A percentile compares a stretch with the other conserved stretches of the same genome.
Evolutionary conservation across 2,329 filamentous ascomycete genomes (phyloP).

Genomic region (Orbilia quercus): DNA sequence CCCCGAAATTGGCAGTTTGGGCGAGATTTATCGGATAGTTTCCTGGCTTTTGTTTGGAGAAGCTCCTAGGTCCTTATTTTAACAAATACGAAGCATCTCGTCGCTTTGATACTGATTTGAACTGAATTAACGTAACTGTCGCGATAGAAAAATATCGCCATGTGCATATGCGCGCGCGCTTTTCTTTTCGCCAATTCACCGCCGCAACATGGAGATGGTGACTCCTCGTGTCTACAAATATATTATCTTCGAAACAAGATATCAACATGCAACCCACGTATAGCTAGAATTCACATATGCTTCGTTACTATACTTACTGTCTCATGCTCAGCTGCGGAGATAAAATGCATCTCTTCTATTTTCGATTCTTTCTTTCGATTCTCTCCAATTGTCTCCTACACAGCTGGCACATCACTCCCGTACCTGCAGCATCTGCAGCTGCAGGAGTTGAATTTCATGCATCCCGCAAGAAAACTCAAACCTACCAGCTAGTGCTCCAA

Average conservation of each 20-base stretch:
- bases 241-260: slow-evolving; percentile 2
- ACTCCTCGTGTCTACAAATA: background rate
- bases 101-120: background rate
- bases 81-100: too few species aligned
- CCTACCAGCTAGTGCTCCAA: slow-evolving; percentile 14
- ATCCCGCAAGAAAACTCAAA: slow-evolving; percentile 37
- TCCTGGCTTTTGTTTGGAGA: slow-evolving; percentile 19
- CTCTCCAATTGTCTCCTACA: background rate
- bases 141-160: background rate
- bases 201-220: too few species aligned
- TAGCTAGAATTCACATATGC: too few species aligned
- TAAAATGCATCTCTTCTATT: too few species aligned
- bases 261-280: background rate
- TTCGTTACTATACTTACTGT: too few species aligned
- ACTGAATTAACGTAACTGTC: background rate
- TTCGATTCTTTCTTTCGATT: too few species aligned
- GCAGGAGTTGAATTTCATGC: slow-evolving; percentile 50
- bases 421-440: slow-evolving; percentile 51
- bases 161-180: too few species aligned
- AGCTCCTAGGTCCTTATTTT: slow-evolving; percentile 1
- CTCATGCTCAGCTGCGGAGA: background rate
- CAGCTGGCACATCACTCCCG: slow-evolving; percentile 8
- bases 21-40: slow-evolving; percentile 51
- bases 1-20: slow-evolving; percentile 51
- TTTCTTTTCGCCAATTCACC: too few species aligned